Evolutionary conservation across 2,329 filamentous ascomycete species (phyloP).

Genomic region (Colletotrichum noveboracense): DNA sequence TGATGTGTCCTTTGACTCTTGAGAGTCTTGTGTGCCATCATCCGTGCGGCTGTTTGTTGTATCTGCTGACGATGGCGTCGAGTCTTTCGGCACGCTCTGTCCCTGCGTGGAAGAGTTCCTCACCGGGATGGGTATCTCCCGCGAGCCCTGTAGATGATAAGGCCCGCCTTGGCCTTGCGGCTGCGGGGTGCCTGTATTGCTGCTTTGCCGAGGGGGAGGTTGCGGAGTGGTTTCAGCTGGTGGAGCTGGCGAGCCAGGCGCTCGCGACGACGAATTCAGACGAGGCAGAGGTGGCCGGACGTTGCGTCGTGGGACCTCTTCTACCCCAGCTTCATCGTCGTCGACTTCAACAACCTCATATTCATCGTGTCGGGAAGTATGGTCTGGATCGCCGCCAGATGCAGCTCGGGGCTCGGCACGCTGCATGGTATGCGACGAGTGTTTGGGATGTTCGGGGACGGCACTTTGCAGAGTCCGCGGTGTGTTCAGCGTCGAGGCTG

Average conservation of each 20-base stretch:
- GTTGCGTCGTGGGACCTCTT: conserved; percentile 6
- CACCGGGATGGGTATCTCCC: conserved; percentile 22
- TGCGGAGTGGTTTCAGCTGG: background rate
- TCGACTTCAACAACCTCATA: conserved; percentile 23
- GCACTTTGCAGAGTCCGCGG: conserved; percentile 4
- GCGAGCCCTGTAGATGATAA: conserved; percentile 12
- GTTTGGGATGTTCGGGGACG: background rate
- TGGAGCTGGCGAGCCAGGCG: conserved; percentile 5
- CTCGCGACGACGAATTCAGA: conserved; percentile 22
- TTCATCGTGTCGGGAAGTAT: conserved; percentile 10
- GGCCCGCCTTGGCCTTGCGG: conserved; percentile 11
- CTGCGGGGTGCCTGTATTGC: conserved; percentile 3
- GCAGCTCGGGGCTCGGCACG: background rate
- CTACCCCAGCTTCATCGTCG: background rate
- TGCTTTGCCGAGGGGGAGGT: background rate
- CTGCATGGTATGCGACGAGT: conserved; percentile 10
- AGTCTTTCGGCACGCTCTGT: background rate
- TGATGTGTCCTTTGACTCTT: background rate
- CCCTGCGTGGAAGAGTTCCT: background rate
- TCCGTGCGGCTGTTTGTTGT: conserved; percentile 9
- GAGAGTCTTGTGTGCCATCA: background rate
- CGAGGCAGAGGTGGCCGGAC: conserved; percentile 15
- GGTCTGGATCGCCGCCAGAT: conserved; percentile 6
- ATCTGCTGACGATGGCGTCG: background rate
- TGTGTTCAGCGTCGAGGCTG: background rate